Evolutionary conservation across 768 basidiomycete species (phyloP).

Genomic region (Saitozyma podzolica): DNA sequence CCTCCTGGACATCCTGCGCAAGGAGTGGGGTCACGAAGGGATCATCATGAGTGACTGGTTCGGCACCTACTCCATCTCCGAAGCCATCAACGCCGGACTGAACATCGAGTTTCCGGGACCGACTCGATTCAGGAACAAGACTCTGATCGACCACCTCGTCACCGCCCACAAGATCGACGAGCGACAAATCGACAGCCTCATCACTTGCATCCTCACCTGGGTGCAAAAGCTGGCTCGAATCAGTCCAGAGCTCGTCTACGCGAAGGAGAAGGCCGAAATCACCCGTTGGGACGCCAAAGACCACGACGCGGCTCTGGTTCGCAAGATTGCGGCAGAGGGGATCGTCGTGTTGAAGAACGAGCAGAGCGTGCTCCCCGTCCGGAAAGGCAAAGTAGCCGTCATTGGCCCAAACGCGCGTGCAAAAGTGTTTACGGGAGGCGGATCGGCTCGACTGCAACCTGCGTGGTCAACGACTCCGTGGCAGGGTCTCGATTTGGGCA

Average conservation of each 20-base stretch:
- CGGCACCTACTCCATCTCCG: conserved; percentile 68
- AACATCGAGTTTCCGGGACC: conserved; percentile 62
- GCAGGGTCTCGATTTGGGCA: conserved; percentile 62
- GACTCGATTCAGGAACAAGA: conserved; percentile 14
- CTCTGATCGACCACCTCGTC: conserved; percentile 12
- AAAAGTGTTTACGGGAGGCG: conserved; percentile 60
- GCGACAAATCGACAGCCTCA: conserved; percentile 54
- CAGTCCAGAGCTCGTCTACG: conserved; percentile 67
- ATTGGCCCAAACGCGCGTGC: conserved; percentile 65
- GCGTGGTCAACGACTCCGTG: conserved; percentile 65
- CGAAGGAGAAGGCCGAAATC: conserved; percentile 15
- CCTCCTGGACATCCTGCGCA: conserved; percentile 65
- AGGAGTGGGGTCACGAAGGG: conserved; percentile 73
- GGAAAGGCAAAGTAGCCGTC: conserved; percentile 58
- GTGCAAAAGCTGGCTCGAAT: conserved; percentile 67
- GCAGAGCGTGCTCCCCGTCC: conserved; percentile 58
- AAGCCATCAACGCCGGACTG: conserved; percentile 70
- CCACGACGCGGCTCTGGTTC: conserved; percentile 63
- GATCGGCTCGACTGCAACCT: conserved; percentile 68
- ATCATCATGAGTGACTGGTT: conserved; percentile 83
- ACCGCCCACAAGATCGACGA: conserved; percentile 56
- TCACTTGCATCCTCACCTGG: conserved; percentile 63
- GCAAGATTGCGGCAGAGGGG: conserved; percentile 63
- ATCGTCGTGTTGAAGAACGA: conserved; percentile 71
- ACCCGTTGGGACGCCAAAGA: conserved; percentile 25